phyloP scores from a whole-genome alignment of 495 filamentous ascomycete species.

The Pseudoneurospora amorphoporcata region DNA sequence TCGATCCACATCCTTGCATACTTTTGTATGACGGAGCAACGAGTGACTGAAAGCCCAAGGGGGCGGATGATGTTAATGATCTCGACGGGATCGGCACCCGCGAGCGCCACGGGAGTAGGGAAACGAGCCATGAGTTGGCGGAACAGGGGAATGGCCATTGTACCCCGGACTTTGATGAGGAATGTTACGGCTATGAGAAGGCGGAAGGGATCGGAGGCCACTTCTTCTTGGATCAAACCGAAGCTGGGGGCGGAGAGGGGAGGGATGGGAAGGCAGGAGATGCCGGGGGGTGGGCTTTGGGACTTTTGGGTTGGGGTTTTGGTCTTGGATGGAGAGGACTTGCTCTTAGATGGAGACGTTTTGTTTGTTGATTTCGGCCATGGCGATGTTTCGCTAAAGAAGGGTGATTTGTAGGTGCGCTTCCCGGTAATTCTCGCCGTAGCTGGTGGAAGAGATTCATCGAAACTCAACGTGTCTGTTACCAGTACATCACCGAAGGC shows the following conservation, averaged over 20 bases:
- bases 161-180: slow-evolving; percentile 69
- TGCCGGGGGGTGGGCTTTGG: slow-evolving; percentile 31
- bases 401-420: slow-evolving; percentile 27
- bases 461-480: background rate
- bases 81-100: slow-evolving; percentile 44
- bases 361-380: background rate
- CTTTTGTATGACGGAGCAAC: slow-evolving; percentile 38
- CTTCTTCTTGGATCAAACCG: slow-evolving; percentile 75
- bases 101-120: slow-evolving; percentile 56
- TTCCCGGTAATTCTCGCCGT: slow-evolving; percentile 2
- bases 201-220: slow-evolving; percentile 58
- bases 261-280: slow-evolving; percentile 63
- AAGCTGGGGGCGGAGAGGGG: slow-evolving; percentile 51
- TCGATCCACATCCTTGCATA: slow-evolving; percentile 63
- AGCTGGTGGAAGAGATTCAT: background rate
- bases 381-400: slow-evolving; percentile 22
- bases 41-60: slow-evolving; percentile 61
- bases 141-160: slow-evolving; percentile 67
- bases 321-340: background rate
- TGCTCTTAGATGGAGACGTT: slow-evolving; percentile 9
- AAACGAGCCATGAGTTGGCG: slow-evolving; percentile 55
- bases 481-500: background rate
- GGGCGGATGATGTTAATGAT: slow-evolving; percentile 54
- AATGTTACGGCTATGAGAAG: slow-evolving; percentile 71
- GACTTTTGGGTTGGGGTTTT: slow-evolving; percentile 3